These are phyloP conservation scores for Exophiala dermatitidis DNA, from an alignment of 2,329 filamentous ascomycete species.

Conservation along the genomic window DNA sequence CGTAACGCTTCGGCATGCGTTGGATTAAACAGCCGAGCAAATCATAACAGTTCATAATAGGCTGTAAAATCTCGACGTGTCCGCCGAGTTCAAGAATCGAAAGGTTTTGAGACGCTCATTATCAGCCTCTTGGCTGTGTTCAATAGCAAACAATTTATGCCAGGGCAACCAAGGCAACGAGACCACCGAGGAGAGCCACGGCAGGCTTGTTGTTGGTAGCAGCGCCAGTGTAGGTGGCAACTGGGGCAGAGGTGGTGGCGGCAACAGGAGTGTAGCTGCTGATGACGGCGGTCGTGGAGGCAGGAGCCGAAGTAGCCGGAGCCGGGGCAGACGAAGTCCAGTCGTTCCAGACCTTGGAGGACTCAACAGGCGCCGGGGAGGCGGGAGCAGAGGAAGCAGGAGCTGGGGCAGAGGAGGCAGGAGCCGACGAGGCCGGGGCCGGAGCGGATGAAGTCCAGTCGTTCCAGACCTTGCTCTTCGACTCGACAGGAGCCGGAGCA, in stretches of 20 bases:
- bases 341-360: constrained; percentile 2
- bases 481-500: not conserved
- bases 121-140: not conserved
- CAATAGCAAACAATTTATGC: constrained; percentile 10
- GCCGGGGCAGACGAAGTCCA: constrained; percentile 6
- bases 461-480: not conserved
- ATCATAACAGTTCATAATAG: not conserved
- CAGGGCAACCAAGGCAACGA: constrained; percentile 21
- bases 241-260: constrained; percentile 9
- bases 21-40: not conserved
- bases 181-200: constrained; percentile 19
- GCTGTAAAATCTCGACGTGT: not conserved
- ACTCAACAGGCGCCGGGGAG: not conserved
- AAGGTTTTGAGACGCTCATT: not conserved
- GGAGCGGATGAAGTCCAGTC: constrained; percentile 2
- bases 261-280: constrained; percentile 9
- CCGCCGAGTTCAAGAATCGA: constrained; percentile 5
- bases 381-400: constrained; percentile 2
- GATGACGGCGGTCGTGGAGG: constrained; percentile 4
- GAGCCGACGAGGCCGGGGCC: not conserved
- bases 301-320: not conserved
- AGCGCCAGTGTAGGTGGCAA: constrained; percentile 19
- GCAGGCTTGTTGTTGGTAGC: constrained; percentile 26
- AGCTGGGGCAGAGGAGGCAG: not conserved
- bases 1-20: not conserved